These are phyloP conservation scores for Colletotrichum eremochloae DNA, from an alignment of 2,329 filamentous ascomycete species.

Conservation along the genomic window DNA sequence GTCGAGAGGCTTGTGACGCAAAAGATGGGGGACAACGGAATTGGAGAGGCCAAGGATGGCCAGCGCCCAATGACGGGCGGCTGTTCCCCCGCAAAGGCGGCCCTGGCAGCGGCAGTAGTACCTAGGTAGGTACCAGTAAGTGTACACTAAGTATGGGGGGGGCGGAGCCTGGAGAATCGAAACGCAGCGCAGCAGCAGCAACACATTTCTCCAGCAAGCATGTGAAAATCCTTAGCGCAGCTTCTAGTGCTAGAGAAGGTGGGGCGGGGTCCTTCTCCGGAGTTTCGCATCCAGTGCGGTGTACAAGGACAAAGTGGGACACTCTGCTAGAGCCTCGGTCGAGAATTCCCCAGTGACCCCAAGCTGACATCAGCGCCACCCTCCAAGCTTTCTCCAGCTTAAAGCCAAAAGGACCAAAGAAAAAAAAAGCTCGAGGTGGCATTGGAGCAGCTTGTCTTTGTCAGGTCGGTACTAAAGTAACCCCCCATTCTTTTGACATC, in stretches of 20 bases:
- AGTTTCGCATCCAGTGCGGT: slow-evolving; percentile 39
- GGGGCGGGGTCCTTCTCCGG: slow-evolving; percentile 13
- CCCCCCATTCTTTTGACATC: slow-evolving; percentile 27
- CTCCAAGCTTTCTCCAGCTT: slow-evolving; percentile 11
- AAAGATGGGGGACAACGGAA: slow-evolving; percentile 6
- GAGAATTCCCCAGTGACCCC: slow-evolving; percentile 8
- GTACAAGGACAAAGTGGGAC: slow-evolving; percentile 14
- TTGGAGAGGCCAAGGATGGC: slow-evolving; percentile 1
- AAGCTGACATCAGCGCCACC: slow-evolving; percentile 41
- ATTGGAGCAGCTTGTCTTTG: slow-evolving; percentile 14
- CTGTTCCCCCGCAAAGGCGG: slow-evolving; percentile 29
- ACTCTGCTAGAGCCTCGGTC: slow-evolving; percentile 38
- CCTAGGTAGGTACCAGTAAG: no score
- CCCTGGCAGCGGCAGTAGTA: slow-evolving; percentile 4
- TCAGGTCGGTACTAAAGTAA: slow-evolving; percentile 1
- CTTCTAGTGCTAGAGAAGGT: neutral
- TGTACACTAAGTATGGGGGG: slow-evolving; percentile 21
- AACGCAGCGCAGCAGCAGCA: slow-evolving; percentile 15
- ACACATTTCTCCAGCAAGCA: slow-evolving; percentile 29
- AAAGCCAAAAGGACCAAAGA: neutral
- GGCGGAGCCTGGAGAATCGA: slow-evolving; percentile 30
- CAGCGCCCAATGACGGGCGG: neutral
- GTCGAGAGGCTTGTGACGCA: slow-evolving; percentile 36
- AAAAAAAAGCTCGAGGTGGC: slow-evolving; percentile 10
- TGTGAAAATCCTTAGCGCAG: slow-evolving; percentile 32